Evolutionary conservation across 2,329 filamentous ascomycete genomes (phyloP).

Genomic region (Ploettnerulaceae sp.): DNA sequence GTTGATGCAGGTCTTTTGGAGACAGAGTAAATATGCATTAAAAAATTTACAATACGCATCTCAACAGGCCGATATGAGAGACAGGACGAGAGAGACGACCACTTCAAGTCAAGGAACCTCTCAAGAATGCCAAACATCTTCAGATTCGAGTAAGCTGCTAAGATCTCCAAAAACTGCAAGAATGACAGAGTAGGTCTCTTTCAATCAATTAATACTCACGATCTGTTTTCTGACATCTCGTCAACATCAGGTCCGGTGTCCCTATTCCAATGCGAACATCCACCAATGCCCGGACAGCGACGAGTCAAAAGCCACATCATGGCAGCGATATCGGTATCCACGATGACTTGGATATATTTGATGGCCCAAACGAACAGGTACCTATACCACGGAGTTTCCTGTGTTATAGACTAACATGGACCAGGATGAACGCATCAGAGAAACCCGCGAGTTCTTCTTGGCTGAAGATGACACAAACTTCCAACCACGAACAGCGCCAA

Average conservation of each 20-base stretch:
- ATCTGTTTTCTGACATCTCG: too few relatives aligned
- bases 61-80: conserved; percentile 4
- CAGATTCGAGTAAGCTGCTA: background rate
- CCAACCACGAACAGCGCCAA: background rate
- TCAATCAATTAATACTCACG: too few relatives aligned
- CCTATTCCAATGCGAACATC: background rate
- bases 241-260: background rate
- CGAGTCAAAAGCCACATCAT: background rate
- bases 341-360: background rate
- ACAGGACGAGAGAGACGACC: conserved; percentile 3
- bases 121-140: background rate
- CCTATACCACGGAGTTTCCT: background rate
- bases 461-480: background rate
- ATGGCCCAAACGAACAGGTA: conserved; percentile 8
- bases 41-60: conserved; percentile 15
- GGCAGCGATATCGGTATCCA: background rate
- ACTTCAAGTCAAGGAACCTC: background rate
- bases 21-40: conserved; percentile 17
- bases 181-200: background rate
- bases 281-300: too few relatives aligned
- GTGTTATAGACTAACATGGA: background rate
- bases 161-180: background rate
- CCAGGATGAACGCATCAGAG: background rate
- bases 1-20: conserved; percentile 20
- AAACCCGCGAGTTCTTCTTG: background rate